Base-by-base conservation (phyloP, 805 yeast genomes). In the Wickerhamomyces kurtzmanii region DNA sequence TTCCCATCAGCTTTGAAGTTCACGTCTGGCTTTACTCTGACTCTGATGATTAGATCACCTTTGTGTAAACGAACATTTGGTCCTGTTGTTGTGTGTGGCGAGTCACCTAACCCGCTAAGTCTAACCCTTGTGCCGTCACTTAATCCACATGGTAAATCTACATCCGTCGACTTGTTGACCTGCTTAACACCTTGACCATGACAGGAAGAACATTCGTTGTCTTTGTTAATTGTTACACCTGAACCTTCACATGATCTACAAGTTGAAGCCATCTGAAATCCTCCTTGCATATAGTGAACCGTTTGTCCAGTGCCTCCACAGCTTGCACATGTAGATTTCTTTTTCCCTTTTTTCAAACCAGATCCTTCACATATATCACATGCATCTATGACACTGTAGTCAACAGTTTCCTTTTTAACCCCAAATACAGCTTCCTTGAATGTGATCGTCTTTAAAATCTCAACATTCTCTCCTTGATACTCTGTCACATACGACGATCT, bases 301-400 rank as follows among this genome's bases (percentile, higher is more conserved):
- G 79, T 74, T 20, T 87, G 79, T 5, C 99, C 99, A 0, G 94
- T 72, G 32, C 99, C 99, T 31, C 85, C 84, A 62, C 99, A 91
- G 3, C 83, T 58, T 1, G 71, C 59, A 63, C 98, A 91, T 0
- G 94, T 82, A 8, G 74, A 58, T 47, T 83, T 80, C 53, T 71
- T 68, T 35, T 71, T 72, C 16, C 87, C 89, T 10, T 61, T 46
- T 51, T 89, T 84, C 57, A 91, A 55, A 3, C 99, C 99, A 9
- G 81, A 61, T 6, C 97, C 96, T 17, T 68, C 52, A 61, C 99
- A 91, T 0, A 85, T 68, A 9, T 57, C 51, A 60, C 99, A 91
- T 22, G 74, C 66, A 34, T 77, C 89, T 23, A 82, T 63, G 0
- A 85, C 82, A 31, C 74, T 68, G 50, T 82, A 89, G 30, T 70